These are phyloP conservation scores for Tetrahymena malaccensis DNA, from an alignment of 73 alveolate species.

Conservation along the genomic window DNA sequence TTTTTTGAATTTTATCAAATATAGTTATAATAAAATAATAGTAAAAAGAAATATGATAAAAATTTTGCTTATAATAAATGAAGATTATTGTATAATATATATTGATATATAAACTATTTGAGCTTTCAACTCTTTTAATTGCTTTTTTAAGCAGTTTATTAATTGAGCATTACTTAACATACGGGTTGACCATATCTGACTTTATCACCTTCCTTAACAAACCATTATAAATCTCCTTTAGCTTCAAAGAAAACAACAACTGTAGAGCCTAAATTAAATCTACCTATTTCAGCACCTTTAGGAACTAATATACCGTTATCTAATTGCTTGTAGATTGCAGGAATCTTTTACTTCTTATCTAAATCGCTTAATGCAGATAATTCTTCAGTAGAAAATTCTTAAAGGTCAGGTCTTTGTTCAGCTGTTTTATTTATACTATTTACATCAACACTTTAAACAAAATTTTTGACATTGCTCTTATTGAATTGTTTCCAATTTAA, in stretches of 20 bases:
- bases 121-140: neutral
- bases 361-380: neutral
- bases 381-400: neutral
- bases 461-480: neutral
- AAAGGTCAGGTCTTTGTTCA: neutral
- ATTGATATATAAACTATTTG: too few relatives aligned
- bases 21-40: too few relatives aligned
- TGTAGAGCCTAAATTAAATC: conserved; percentile 72
- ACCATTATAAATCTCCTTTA: conserved; percentile 34
- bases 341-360: neutral
- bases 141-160: neutral
- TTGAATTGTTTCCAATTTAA: conserved; percentile 18
- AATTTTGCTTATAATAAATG: too few relatives aligned
- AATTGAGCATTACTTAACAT: neutral
- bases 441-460: neutral
- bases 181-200: conserved; percentile 11
- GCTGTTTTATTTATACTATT: neutral
- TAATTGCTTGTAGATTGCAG: neutral
- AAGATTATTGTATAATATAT: too few relatives aligned
- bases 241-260: conserved; percentile 67
- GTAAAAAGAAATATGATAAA: too few relatives aligned
- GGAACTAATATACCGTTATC: conserved; percentile 30
- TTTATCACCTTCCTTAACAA: conserved; percentile 40
- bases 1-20: too few relatives aligned
- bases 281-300: conserved; percentile 74